Base-by-base conservation (phyloP, 1,284 basidiomycete genomes). In the Schizophyllum amplum region DNA sequence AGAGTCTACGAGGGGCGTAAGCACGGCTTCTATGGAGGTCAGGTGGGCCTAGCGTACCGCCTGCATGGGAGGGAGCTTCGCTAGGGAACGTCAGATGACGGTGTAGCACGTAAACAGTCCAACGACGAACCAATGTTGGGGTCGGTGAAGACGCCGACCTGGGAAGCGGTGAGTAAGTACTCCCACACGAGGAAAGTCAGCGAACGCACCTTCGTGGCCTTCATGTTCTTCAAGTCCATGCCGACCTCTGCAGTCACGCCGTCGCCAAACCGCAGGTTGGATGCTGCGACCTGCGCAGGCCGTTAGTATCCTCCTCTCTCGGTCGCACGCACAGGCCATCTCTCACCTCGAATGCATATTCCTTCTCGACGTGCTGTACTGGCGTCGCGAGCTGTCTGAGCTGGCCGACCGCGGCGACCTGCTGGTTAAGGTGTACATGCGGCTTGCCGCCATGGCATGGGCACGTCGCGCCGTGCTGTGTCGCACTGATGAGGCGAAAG, bases 91-190 rank as follows among this genome's bases (percentile, higher is more conserved):
- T 50, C 24, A 50, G 48, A 50, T 50, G 24, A 42, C 33, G 33
- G 33, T 13, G 13, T 9, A 42, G 33, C 33, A 42, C 33, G 33
- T 42, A 42, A 42, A 9, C 48, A 20, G 48, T 9, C 11, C 20
- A 50, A 21, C 15, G 24, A 50, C 48, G 48, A 13, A 50, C 48
- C 48, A 33, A 98, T 80, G 58, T 90, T 92, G 17, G 86, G 81
- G 68, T 98, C 95, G 5, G 96, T 98, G 69, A 95, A 96, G 24
- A 98, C 91, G 26, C 86, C 96, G 62, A 98, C 91, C 86, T 97
- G 58, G 17, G 46, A 46, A 24, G 61, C 61, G 54, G 11, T 65
- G 62, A 56, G 60, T 59, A 15, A 64, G 21, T 56, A 54, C 24
- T 20, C 20, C 5, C 13, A 9, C 4, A 2, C 48, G 20, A 55